Evolutionary conservation across 1,139 yeast genomes (phyloP).

Genomic region (Scheffersomyces segobiensis): DNA sequence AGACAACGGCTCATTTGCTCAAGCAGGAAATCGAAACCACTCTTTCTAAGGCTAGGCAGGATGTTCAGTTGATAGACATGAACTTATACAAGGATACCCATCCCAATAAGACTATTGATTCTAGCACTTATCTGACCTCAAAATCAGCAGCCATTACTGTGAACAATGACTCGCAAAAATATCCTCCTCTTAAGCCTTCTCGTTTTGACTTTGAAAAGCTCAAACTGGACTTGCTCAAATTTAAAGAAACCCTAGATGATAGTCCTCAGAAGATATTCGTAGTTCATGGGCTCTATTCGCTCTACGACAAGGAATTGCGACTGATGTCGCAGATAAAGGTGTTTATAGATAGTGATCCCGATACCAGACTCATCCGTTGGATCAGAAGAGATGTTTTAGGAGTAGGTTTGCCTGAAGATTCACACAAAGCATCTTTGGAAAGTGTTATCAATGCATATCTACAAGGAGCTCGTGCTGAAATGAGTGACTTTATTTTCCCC

Average conservation of each 20-base stretch:
- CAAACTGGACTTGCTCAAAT: conserved; percentile 13
- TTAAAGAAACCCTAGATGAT: conserved; percentile 8
- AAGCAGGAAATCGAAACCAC: conserved; percentile 24
- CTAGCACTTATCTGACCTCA: conserved; percentile 18
- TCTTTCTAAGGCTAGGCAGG: conserved; percentile 15
- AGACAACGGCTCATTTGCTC: conserved; percentile 35
- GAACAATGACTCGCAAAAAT: conserved; percentile 15
- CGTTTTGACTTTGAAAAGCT: conserved; percentile 36
- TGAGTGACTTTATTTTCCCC: conserved; percentile 69
- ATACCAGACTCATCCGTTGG: conserved; percentile 78
- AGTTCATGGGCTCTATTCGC: conserved; percentile 79
- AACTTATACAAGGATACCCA: conserved; percentile 20
- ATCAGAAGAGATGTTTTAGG: conserved; percentile 47
- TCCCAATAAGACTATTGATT: conserved; percentile 9
- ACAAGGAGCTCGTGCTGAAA: conserved; percentile 70
- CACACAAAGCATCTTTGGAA: conserved; percentile 34
- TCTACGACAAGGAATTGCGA: conserved; percentile 64
- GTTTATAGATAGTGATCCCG: conserved; percentile 86
- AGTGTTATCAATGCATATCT: conserved; percentile 60
- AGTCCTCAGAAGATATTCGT: conserved; percentile 45
- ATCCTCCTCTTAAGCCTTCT: conserved; percentile 37
- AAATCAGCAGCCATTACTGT: conserved; percentile 36
- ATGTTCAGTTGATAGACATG: conserved; percentile 33
- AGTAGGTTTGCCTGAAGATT: conserved; percentile 9
- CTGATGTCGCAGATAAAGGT: conserved; percentile 64